Evolutionary conservation across 73 alveolate species (phyloP), one percentile per base, ranked within the genome.

Genomic region (Breviolum minutum): DNA sequence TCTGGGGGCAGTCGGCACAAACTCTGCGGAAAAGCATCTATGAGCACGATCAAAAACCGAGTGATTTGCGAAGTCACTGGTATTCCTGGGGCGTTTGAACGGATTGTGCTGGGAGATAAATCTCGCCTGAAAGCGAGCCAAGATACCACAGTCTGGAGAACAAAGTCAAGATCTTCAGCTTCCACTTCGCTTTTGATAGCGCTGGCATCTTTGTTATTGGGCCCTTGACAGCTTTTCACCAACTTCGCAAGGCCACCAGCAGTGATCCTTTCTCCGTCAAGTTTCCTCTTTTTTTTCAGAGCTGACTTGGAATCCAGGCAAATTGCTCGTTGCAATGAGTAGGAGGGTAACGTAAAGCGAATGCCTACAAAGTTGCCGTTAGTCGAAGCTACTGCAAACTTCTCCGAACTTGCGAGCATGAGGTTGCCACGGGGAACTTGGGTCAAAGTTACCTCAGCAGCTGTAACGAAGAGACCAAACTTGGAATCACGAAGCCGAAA

Each of bases 401-500:
- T 69, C 22, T 61, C 63, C 0, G 88, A 29, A 22, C 88, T 40
- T 8, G 73, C 62, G 5, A 61, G 11, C 9, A 71, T 24, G 62
- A 90, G 74, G 73, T 70, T 27, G 68, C 62, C 63, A 17, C 95
- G 17, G 24, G 74, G 79, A 40, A 63, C 26, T 9, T 64, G n/a
- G 27, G 61, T 40, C 73, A 61, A 26, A 26, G 88, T 13, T 5
- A 30, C 96, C 32, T 90, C 63, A 8, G 88, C 96, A 26, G 96
- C 68, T 9, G 73, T 76, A 17, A 71, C 87, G 26, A 74, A 63
- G 24, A 90, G 7, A 19, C 96, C 96, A 61, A 40, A 90, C 76
- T 61, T 73, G 48, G 96, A 54, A 20, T 90, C 96, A 7, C 96
- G 96, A n/a, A 90, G 74, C n/a, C 85, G n/a, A 63, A 90, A 90